A percentile compares a stretch with the other conserved stretches of the same genome.
Conservation (phyloP, 2,329 filamentous ascomycete species). For the Coniella vitis region DNA sequence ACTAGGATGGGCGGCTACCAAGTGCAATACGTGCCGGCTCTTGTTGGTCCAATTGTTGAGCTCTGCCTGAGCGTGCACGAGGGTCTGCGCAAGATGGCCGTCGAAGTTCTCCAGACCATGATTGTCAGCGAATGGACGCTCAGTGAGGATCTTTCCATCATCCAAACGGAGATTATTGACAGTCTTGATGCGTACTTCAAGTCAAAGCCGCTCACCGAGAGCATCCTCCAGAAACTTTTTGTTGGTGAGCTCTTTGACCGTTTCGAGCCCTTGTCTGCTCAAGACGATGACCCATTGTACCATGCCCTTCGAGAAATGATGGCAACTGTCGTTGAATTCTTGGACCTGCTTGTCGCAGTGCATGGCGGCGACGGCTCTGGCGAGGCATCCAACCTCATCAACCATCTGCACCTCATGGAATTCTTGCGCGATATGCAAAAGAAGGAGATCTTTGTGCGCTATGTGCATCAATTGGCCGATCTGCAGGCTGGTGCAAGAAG, state of each 20-base stretch:
- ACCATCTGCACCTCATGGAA: slow-evolving; percentile 87
- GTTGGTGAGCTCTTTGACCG: slow-evolving; percentile 75
- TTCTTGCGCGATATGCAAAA: slow-evolving; percentile 96
- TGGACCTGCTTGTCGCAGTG: slow-evolving; percentile 85
- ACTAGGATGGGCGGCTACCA: slow-evolving; percentile 91
- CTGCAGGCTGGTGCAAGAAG: slow-evolving; percentile 72
- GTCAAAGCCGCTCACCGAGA: slow-evolving; percentile 78
- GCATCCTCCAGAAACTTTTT: slow-evolving; percentile 86
- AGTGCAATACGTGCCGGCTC: slow-evolving; percentile 90
- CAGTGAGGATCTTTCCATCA: slow-evolving; percentile 82
- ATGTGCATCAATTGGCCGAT: slow-evolving; percentile 83
- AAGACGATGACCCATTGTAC: slow-evolving; percentile 67
- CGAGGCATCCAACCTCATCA: slow-evolving; percentile 77
- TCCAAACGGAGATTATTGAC: slow-evolving; percentile 96
- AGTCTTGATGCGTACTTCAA: slow-evolving; percentile 88
- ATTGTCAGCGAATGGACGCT: slow-evolving; percentile 97
- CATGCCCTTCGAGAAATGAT: slow-evolving; percentile 72
- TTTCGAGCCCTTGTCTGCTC: slow-evolving; percentile 64
- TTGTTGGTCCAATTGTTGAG: slow-evolving; percentile 87
- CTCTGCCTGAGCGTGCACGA: slow-evolving; percentile 94
- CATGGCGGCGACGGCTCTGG: slow-evolving; percentile 68
- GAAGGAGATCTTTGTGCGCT: slow-evolving; percentile 92
- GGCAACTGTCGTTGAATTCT: slow-evolving; percentile 77
- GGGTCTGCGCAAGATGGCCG: slow-evolving; percentile 79
- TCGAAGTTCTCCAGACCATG: slow-evolving; percentile 94